Evolutionary conservation across 2,329 filamentous ascomycete species (phyloP), one percentile per base, ranked within the genome.

Genomic region (Cladosporium cucumerinum): DNA sequence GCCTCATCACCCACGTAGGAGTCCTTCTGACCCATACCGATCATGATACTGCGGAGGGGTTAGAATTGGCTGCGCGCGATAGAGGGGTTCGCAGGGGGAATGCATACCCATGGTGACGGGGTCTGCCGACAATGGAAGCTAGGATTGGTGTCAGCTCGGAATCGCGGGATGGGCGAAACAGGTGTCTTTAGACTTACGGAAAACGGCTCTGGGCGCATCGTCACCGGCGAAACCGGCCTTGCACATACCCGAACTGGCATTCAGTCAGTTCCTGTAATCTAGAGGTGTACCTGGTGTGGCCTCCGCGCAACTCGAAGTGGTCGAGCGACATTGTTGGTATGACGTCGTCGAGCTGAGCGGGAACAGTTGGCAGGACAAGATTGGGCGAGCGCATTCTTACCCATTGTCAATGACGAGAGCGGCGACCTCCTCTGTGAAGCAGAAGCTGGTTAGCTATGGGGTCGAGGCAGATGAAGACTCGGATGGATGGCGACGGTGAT

Each of bases 361-460:
- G 73, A 69, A 65, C 66, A 73, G 74, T 72, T 74, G 72, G 73
- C 72, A 74, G 77, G 84, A 52, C 26, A 48, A 14, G 48, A 18
- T 21, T 23, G 59, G 30, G 66, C 59, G 66, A 65, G 69, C 65
- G 70, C 65, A 65, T 66, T 86, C 93, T 92, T 94, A 99, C 95
- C 95, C 95, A 98, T 99, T 99, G 93, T 99, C 95, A 86, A 99
- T 98, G 85, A 99, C 95, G 92, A 99, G 93, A 84, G 95, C 95
- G 84, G 95, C 95, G 85, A 99, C 95, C 92, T 99, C 95, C 89
- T 99, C 95, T 98, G 81, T 83, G 26, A 30, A 54, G 48, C 46
- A 36, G 18, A 43, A 54, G 12, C 30, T n/a, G 11, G 59, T 61
- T 54, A 61, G 59, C 59, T 49, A 61, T 36, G 5, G 12, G 32